Conservation (phyloP, 805 yeast genomes). For the Suhomyces emberorum region DNA sequence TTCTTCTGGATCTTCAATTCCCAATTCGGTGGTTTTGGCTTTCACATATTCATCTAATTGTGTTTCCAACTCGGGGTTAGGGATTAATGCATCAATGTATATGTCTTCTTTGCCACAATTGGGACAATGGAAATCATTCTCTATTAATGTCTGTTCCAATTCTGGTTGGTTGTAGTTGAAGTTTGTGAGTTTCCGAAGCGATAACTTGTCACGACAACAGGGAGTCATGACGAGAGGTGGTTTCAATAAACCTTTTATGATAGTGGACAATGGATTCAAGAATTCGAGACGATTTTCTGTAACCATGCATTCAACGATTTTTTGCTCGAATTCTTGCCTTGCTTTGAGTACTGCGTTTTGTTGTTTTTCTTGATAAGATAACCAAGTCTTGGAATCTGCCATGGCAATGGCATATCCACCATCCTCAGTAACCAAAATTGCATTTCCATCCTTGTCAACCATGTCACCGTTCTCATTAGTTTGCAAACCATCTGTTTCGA, state of each 20-base stretch:
- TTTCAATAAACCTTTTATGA: constrained; percentile 54
- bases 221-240: constrained; percentile 76
- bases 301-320: constrained; percentile 27
- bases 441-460: constrained; percentile 46
- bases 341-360: constrained; percentile 46
- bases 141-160: constrained; percentile 53
- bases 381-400: constrained; percentile 92
- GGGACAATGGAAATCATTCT: constrained; percentile 88
- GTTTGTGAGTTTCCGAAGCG: constrained; percentile 53
- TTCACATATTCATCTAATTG: constrained; percentile 52
- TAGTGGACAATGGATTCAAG: constrained; percentile 57
- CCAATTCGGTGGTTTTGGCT: constrained; percentile 29
- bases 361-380: constrained; percentile 70
- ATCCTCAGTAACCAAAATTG: constrained; percentile 84
- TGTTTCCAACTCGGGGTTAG: constrained; percentile 57
- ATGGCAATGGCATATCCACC: constrained; percentile 96
- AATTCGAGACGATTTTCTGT: constrained; percentile 40
- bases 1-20: constrained; percentile 31
- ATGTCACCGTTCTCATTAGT: constrained; percentile 43
- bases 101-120: constrained; percentile 74
- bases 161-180: constrained; percentile 35
- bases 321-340: constrained; percentile 50
- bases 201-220: constrained; percentile 61
- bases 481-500: constrained; percentile 29
- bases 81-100: constrained; percentile 65